Percentiles rank a stretch among this genome's conserved stretches.
Conservation (phyloP, 208 protist genomes). For the Lotmaria passim region DNA sequence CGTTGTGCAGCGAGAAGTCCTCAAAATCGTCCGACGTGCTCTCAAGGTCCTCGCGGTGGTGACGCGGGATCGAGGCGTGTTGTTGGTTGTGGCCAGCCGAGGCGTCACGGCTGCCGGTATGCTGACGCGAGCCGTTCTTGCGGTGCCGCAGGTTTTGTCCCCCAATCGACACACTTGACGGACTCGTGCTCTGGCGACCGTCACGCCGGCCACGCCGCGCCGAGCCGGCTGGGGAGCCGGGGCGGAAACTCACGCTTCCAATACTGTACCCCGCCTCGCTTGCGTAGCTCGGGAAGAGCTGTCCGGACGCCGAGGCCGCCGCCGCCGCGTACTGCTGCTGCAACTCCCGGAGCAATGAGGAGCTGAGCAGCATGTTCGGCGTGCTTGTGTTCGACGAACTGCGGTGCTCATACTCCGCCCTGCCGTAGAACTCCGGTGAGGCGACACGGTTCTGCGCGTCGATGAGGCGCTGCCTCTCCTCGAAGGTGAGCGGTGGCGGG, state of each 20-base stretch:
- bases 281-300: conserved; percentile 8
- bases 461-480: conserved; percentile 40
- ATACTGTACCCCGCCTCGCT: conserved; percentile 20
- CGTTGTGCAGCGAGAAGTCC: conserved; percentile 29
- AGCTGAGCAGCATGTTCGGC: conserved; percentile 27
- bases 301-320: not conserved
- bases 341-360: conserved; percentile 27
- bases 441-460: conserved; percentile 47
- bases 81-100: not conserved
- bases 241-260: conserved; percentile 28
- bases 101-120: conserved; percentile 12
- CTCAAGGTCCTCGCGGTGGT: conserved; percentile 32
- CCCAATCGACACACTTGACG: conserved; percentile 8
- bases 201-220: conserved; percentile 17
- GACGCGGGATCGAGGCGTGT: conserved; percentile 3
- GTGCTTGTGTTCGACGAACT: conserved; percentile 25
- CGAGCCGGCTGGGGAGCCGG: conserved; percentile 31
- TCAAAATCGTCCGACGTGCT: conserved; percentile 53
- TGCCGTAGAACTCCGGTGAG: conserved; percentile 51
- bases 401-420: conserved; percentile 35
- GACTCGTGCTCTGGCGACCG: conserved; percentile 7
- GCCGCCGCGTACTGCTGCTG: conserved; percentile 30
- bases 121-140: conserved; percentile 8
- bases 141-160: conserved; percentile 8
- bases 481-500: conserved; percentile 44